phyloP scores from a whole-genome alignment of 1,284 basidiomycete genomes.

The Inonotus hispidus region DNA sequence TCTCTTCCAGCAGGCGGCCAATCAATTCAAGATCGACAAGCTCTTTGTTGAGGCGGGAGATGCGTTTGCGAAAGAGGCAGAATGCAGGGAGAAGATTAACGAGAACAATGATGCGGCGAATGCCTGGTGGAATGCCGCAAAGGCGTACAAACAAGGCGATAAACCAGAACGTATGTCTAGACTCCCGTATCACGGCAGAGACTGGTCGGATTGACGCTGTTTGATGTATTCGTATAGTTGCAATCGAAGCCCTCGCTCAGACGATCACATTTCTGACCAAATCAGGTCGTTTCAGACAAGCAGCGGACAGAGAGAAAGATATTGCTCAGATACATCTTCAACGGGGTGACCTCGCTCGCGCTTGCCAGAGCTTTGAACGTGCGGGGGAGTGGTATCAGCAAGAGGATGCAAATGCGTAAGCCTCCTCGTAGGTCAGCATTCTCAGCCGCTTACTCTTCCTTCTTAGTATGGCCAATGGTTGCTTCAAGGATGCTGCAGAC shows the following conservation, averaged over 20 bases:
- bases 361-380: conserved; percentile 86
- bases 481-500: conserved; percentile 95
- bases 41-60: conserved; percentile 88
- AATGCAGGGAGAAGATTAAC: conserved; percentile 82
- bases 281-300: conserved; percentile 91
- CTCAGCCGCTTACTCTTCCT: background rate
- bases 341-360: conserved; percentile 60
- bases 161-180: conserved; percentile 64
- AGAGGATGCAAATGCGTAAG: conserved; percentile 94
- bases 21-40: conserved; percentile 93
- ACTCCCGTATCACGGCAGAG: background rate
- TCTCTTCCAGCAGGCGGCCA: conserved; percentile 91
- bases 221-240: conserved; percentile 50
- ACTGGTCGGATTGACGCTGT: conserved; percentile 17
- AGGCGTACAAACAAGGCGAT: conserved; percentile 85
- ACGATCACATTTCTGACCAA: conserved; percentile 83
- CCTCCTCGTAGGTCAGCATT: conserved; percentile 23
- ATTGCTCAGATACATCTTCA: conserved; percentile 91
- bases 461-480: conserved; percentile 86
- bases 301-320: conserved; percentile 96
- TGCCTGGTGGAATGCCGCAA: conserved; percentile 95
- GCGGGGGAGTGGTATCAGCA: conserved; percentile 98
- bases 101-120: conserved; percentile 92
- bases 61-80: conserved; percentile 84
- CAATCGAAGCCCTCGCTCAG: conserved; percentile 83